Evolutionary conservation across 2,329 filamentous ascomycete genomes (phyloP).

Genomic region (Cytospora mali): DNA sequence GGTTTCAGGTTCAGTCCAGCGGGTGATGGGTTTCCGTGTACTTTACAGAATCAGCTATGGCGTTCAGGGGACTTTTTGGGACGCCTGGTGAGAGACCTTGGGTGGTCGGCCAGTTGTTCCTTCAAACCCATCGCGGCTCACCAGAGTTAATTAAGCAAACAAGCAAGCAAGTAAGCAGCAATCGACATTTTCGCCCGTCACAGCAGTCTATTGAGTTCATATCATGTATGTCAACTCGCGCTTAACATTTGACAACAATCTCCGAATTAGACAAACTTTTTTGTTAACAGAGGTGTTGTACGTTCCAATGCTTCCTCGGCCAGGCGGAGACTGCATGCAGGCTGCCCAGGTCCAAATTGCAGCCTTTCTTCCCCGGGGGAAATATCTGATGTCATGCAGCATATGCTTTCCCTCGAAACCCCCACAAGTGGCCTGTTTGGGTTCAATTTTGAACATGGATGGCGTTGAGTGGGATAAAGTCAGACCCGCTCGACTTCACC

Average conservation of each 20-base stretch:
- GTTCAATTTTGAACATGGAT: not conserved
- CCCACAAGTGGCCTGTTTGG: not conserved
- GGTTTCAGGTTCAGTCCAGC: not conserved
- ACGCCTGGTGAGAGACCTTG: not conserved
- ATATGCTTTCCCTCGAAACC: not conserved
- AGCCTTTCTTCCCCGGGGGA: not conserved
- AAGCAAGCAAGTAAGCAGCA: not conserved
- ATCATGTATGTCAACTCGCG: too few species aligned
- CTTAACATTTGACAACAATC: too few species aligned
- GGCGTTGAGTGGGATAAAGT: too few species aligned
- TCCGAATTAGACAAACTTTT: too few species aligned
- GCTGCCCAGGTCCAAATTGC: not conserved
- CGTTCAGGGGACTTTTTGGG: not conserved
- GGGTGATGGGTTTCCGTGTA: not conserved
- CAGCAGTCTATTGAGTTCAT: not conserved
- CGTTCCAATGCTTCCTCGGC: not conserved
- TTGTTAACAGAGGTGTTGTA: not conserved
- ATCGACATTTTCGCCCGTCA: not conserved
- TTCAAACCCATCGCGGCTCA: not conserved
- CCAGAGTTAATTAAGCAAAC: not conserved
- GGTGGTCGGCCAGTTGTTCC: not conserved
- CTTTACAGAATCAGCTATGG: not conserved
- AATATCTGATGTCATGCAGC: not conserved
- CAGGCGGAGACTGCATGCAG: not conserved
- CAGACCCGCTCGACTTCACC: too few species aligned